Evolutionary conservation across 192 early-diverging fungal genomes (phyloP).

Genomic region (Backusella morwellensis): DNA sequence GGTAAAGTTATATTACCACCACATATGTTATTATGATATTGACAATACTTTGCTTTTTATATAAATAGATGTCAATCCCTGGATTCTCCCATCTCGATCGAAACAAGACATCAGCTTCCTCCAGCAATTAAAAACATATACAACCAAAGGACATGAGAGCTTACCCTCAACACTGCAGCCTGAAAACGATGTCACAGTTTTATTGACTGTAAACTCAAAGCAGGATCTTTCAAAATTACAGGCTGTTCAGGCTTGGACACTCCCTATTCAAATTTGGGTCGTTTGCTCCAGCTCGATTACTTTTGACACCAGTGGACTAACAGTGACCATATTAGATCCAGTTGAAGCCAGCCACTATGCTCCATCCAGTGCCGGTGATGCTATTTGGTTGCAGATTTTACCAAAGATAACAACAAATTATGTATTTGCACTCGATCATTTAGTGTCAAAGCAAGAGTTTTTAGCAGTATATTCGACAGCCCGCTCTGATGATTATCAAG

Average conservation of each 20-base stretch:
- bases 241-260: background rate
- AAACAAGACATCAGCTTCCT: background rate
- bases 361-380: background rate
- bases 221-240: background rate
- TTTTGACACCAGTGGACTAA: background rate
- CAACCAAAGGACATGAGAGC: background rate
- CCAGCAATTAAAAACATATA: slow-evolving; percentile 8
- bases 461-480: slow-evolving; percentile 35
- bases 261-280: background rate
- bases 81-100: background rate
- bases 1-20: background rate
- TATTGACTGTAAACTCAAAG: slow-evolving; percentile 11
- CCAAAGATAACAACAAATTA: slow-evolving; percentile 6
- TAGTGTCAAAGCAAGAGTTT: slow-evolving; percentile 3
- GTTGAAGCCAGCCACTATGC: background rate
- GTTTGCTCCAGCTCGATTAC: background rate
- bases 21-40: background rate
- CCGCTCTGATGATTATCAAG: slow-evolving; percentile 43
- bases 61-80: background rate
- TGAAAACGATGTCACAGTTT: background rate
- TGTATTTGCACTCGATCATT: slow-evolving; percentile 7
- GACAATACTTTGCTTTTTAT: background rate
- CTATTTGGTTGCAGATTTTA: slow-evolving; percentile 9
- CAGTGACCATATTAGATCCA: background rate
- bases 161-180: background rate